Conservation (phyloP, 1,139 yeast genomes). For the Magnusiomyces magnusii region DNA sequence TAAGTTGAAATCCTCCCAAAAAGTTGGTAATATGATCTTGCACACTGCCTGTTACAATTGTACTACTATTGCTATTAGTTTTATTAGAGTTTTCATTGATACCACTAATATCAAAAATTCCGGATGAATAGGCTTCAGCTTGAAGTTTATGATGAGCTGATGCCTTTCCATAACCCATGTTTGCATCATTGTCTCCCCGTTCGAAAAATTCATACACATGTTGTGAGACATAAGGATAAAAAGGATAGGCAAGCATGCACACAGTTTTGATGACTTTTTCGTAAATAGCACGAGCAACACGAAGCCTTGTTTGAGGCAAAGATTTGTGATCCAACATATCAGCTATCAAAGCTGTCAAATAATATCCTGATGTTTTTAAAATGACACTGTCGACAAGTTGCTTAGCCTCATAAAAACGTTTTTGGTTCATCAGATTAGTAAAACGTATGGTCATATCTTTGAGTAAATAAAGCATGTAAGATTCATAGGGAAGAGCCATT, state of each 20-base stretch:
- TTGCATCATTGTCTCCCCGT: neutral
- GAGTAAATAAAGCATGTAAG: neutral
- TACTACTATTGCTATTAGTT: no score
- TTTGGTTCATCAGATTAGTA: neutral
- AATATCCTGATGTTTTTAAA: neutral
- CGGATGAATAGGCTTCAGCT: neutral
- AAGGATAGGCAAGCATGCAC: constrained; percentile 2
- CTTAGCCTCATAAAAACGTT: constrained; percentile 1
- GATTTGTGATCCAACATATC: neutral
- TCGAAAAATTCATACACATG: neutral
- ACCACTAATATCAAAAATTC: neutral
- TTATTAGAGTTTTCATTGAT: neutral
- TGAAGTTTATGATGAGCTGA: neutral
- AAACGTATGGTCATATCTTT: neutral
- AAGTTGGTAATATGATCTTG: neutral
- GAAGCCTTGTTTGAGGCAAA: neutral
- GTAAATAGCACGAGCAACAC: neutral
- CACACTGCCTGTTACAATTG: no score
- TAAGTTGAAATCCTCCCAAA: neutral
- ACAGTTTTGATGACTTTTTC: neutral
- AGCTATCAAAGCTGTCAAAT: neutral
- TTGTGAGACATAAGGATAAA: neutral
- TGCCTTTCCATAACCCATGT: neutral
- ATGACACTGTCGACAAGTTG: neutral
- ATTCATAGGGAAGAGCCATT: neutral